Evolutionary conservation across 257 asterid species (phyloP), one percentile per base, ranked within the genome.

Genomic region (Gentiana straminea): DNA sequence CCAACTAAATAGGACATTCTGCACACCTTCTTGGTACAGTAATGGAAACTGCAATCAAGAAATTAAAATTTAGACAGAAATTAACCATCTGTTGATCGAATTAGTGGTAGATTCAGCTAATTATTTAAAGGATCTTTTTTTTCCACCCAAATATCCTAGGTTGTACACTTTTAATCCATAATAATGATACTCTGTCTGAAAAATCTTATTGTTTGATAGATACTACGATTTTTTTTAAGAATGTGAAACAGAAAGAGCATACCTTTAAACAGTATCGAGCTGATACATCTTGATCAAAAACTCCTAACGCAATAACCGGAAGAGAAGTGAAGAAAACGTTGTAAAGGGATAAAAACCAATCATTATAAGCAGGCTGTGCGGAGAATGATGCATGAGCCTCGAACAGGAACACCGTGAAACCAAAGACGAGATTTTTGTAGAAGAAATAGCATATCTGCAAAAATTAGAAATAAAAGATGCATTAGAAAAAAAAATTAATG

Each of bases 21-120:
- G 95, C 15, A 81, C 78, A 24, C 99, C 99, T 77, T 92, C 97
- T 86, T 92, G 99, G 77, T 92, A 92, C 24, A 92, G 74, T 58
- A 86, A 49, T 3, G 99, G 99, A 64, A 92, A 92, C 97, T 92
- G 86, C 72, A 66, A 60, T 12, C 49, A 12, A 24, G 24, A 24
- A 24, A 24, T 24, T 24, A 24, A 24, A 24, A 24, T 24, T 24
- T 24, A 24, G 1, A 15, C 24, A 15, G 24, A 15, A 15, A 15
- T 15, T 15, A 15, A 15, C 24, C 24, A 15, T 15, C 24, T 15
- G 24, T 15, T 15, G 24, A 15, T 15, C 24, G 24, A 24, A 24
- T 24, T 24, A 24, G 24, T 24, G 24, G 24, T 24, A 24, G 24
- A 24, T 24, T 24, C 24, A 24, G 24, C 24, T 24, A 24, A 24